phyloP scores from a whole-genome alignment of 768 basidiomycete species.

The Macrocybe gigantea region DNA sequence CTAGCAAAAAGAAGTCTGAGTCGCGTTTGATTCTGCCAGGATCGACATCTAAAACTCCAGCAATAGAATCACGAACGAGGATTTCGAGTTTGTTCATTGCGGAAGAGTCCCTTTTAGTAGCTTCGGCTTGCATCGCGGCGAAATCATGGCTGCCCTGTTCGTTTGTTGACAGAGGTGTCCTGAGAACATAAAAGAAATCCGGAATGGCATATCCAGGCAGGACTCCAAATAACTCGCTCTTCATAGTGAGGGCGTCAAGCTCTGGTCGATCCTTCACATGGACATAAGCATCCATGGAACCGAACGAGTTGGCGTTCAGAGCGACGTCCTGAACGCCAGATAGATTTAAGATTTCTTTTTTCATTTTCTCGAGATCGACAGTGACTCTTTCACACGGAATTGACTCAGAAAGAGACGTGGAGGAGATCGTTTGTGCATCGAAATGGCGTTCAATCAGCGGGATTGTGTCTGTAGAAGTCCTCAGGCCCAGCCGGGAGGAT shows the following conservation, averaged over 20 bases:
- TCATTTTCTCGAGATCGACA: slow-evolving; percentile 21
- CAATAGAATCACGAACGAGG: slow-evolving; percentile 30
- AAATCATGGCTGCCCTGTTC: slow-evolving; percentile 26
- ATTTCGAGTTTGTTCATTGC: slow-evolving; percentile 24
- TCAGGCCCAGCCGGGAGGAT: slow-evolving; percentile 33
- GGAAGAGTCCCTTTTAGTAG: slow-evolving; percentile 13
- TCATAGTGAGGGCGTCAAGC: slow-evolving; percentile 15
- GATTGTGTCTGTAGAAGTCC: slow-evolving; percentile 25
- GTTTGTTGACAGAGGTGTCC: slow-evolving; percentile 13
- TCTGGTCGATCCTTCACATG: slow-evolving; percentile 14
- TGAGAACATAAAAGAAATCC: slow-evolving; percentile 27
- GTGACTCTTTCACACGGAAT: slow-evolving; percentile 29
- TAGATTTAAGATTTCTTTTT: slow-evolving; percentile 19
- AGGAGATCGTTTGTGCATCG: slow-evolving; percentile 27
- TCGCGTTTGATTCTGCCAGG: slow-evolving; percentile 19
- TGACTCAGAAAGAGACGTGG: slow-evolving; percentile 26
- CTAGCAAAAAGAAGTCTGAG: slow-evolving; percentile 39
- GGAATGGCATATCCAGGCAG: slow-evolving; percentile 38
- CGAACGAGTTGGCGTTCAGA: slow-evolving; percentile 24
- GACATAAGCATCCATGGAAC: slow-evolving; percentile 32
- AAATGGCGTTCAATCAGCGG: slow-evolving; percentile 33
- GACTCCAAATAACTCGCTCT: slow-evolving; percentile 12
- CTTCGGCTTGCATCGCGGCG: slow-evolving; percentile 20
- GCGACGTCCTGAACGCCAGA: slow-evolving; percentile 27
- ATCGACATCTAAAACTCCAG: slow-evolving; percentile 25